phyloP scores from a whole-genome alignment of 192 early-diverging fungal species.

The Backusella parvicylindrica region DNA sequence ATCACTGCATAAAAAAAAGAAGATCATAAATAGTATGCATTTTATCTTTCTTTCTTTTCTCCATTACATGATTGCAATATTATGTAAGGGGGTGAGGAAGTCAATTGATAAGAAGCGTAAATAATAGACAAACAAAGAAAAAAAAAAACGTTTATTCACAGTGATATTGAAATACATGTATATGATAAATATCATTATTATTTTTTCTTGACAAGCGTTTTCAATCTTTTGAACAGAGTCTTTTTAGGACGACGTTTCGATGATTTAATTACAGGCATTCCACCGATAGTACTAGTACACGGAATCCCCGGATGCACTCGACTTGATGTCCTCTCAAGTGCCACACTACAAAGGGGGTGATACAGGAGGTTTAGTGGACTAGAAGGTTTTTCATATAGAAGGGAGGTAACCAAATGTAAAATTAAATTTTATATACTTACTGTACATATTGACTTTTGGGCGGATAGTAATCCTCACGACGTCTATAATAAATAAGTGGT shows the following conservation, averaged over 20 bases:
- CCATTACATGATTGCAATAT: too few species aligned
- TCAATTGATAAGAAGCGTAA: background rate
- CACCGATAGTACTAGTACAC: background rate
- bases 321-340: background rate
- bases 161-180: background rate
- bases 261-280: background rate
- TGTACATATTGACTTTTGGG: background rate
- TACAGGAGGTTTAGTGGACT: background rate
- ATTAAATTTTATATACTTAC: background rate
- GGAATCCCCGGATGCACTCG: background rate
- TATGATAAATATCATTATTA: background rate
- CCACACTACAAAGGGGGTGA: background rate
- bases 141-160: background rate
- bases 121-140: background rate
- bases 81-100: background rate
- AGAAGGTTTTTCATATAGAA: background rate
- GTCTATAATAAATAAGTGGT: background rate
- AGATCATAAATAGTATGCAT: too few species aligned
- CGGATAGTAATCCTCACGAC: slow-evolving; percentile 3
- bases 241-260: background rate
- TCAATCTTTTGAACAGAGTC: background rate
- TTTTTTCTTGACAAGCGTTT: background rate
- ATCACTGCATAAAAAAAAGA: too few species aligned
- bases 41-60: too few species aligned
- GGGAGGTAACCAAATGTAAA: background rate